Evolutionary conservation across 306 rosid genomes (phyloP).

Genomic region (Acacia confusa): DNA sequence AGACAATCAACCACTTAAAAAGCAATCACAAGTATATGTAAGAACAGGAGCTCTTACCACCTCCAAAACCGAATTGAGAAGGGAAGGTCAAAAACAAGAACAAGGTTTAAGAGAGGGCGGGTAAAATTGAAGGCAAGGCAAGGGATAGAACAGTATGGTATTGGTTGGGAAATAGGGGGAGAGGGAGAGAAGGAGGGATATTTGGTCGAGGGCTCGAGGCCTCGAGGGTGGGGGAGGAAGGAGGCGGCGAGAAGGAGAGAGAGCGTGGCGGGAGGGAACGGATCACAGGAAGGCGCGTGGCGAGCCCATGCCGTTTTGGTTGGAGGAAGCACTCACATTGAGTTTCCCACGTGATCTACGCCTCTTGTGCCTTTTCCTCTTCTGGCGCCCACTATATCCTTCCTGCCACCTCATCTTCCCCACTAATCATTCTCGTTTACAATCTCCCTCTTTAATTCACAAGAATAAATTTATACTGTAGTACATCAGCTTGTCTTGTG

Average conservation of each 20-base stretch:
- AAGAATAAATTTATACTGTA: no score
- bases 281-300: conserved; percentile 42
- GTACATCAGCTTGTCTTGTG: no score
- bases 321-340: conserved; percentile 1
- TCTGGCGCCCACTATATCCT: not conserved
- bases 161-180: not conserved
- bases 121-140: not conserved
- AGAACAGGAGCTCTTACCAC: not conserved
- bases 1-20: not conserved
- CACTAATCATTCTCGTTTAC: not conserved
- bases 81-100: not conserved
- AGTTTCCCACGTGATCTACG: conserved; percentile 34
- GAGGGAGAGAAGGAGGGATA: not conserved
- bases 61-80: not conserved
- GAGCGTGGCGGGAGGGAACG: conserved; percentile 41
- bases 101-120: not conserved
- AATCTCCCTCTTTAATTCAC: not conserved
- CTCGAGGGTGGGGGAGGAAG: not conserved
- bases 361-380: not conserved
- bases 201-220: no score
- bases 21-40: not conserved
- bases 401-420: not conserved
- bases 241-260: not conserved
- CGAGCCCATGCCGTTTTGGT: not conserved
- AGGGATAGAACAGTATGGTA: not conserved